Evolutionary conservation across 306 rosid species (phyloP).

Genomic region (Prunus mongolica): DNA sequence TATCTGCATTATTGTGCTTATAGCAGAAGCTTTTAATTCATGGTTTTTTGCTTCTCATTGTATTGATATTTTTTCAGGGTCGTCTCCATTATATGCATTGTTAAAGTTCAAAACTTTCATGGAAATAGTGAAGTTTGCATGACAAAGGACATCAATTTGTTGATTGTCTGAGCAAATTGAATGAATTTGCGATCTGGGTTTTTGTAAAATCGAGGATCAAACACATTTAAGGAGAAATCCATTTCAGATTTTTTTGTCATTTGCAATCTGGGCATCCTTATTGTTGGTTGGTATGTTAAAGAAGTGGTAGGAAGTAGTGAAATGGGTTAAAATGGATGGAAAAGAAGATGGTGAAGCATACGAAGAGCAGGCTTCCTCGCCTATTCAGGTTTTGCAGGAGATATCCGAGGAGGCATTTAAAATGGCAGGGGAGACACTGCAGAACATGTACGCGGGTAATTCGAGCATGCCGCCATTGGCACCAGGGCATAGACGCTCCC

Average conservation of each 20-base stretch:
- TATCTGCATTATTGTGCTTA: slow-evolving; percentile 16
- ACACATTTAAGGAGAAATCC: slow-evolving; percentile 10
- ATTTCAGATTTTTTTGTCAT: slow-evolving; percentile 9
- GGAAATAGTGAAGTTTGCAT: slow-evolving; percentile 10
- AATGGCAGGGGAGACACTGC: slow-evolving; percentile 64
- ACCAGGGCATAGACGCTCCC: slow-evolving; percentile 54
- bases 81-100: slow-evolving; percentile 14
- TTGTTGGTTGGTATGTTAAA: slow-evolving; percentile 3
- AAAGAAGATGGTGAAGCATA: slow-evolving; percentile 32
- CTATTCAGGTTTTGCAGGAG: slow-evolving; percentile 53
- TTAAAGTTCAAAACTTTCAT: slow-evolving; percentile 27
- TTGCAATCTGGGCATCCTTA: slow-evolving; percentile 25
- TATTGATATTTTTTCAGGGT: slow-evolving; percentile 31
- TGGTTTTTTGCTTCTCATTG: slow-evolving; percentile 11
- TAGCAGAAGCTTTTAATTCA: slow-evolving; percentile 3
- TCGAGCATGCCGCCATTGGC: slow-evolving; percentile 36
- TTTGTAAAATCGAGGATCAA: slow-evolving; percentile 28
- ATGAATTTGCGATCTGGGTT: slow-evolving; percentile 23
- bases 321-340: slow-evolving; percentile 45
- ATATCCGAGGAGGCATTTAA: slow-evolving; percentile 59
- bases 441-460: slow-evolving; percentile 36
- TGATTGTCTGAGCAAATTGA: slow-evolving; percentile 28
- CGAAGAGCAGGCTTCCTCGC: slow-evolving; percentile 48
- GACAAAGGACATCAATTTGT: slow-evolving; percentile 20
- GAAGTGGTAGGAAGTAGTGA: slow-evolving; percentile 24